phyloP scores from a whole-genome alignment of 805 yeast genomes.

The Starmerella asiatica region DNA sequence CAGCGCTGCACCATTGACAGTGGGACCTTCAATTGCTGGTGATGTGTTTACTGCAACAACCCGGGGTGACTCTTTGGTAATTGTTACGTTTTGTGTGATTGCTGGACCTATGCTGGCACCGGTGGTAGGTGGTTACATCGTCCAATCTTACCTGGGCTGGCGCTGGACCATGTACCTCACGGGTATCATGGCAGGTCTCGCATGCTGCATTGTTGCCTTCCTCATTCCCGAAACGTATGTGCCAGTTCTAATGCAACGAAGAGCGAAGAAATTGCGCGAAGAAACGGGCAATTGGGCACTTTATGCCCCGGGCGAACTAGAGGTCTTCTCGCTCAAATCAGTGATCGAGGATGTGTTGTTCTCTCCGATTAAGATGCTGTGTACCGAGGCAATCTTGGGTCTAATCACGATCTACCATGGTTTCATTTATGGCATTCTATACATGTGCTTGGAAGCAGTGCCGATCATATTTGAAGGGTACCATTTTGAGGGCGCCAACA shows the following conservation, averaged over 20 bases:
- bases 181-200: conserved; percentile 44
- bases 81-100: conserved; percentile 57
- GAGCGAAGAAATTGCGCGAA: conserved; percentile 49
- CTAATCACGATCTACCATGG: conserved; percentile 30
- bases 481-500: conserved; percentile 45
- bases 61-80: conserved; percentile 64
- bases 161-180: conserved; percentile 67
- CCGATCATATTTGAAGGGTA: conserved; percentile 40
- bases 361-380: conserved; percentile 27
- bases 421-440: conserved; percentile 32
- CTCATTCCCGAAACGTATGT: conserved; percentile 57
- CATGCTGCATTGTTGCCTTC: conserved; percentile 31
- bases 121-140: conserved; percentile 57
- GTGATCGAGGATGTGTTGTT: conserved; percentile 28
- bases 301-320: conserved; percentile 47
- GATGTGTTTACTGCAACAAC: conserved; percentile 54
- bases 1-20: conserved; percentile 77
- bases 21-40: conserved; percentile 76
- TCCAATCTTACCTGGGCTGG: conserved; percentile 54
- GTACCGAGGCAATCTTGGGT: conserved; percentile 29
- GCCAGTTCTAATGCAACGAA: conserved; percentile 48
- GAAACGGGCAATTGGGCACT: conserved; percentile 74
- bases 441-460: conserved; percentile 30
- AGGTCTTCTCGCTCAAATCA: conserved; percentile 28
- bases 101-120: conserved; percentile 74